Percentiles rank a stretch among this genome's conserved stretches.
These are phyloP conservation scores for Yarrowia sp. DNA, from an alignment of 805 yeast genomes.

Conservation along the genomic window DNA sequence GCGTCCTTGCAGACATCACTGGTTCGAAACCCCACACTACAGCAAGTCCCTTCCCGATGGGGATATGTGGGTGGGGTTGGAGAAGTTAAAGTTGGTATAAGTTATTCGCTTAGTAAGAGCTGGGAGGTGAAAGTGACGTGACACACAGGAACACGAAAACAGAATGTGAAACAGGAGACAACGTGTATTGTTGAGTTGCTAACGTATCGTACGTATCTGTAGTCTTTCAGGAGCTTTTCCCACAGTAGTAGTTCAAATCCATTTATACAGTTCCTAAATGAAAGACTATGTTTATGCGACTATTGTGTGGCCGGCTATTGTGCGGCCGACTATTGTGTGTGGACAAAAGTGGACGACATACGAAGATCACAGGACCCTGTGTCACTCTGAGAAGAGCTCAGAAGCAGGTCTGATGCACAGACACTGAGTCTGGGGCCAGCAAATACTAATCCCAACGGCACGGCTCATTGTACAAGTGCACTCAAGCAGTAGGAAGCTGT, in stretches of 20 bases:
- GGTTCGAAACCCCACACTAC: neutral
- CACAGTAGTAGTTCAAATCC: neutral
- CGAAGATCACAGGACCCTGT: conserved; percentile 10
- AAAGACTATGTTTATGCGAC: neutral
- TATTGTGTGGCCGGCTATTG: neutral
- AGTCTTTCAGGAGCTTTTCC: too few species aligned
- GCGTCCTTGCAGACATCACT: neutral
- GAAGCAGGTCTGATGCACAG: neutral
- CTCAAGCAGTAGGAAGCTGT: too few species aligned
- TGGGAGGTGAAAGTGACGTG: neutral
- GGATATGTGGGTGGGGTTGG: neutral
- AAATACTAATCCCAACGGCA: neutral
- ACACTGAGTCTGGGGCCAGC: neutral
- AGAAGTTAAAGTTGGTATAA: neutral
- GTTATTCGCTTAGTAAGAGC: neutral
- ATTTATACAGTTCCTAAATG: neutral
- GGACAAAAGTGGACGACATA: neutral
- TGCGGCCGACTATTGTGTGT: neutral
- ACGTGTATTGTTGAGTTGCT: neutral
- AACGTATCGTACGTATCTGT: neutral
- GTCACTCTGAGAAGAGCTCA: neutral
- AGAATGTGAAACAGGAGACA: neutral
- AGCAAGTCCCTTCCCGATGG: neutral
- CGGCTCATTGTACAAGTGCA: too few species aligned
- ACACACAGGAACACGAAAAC: neutral